Conservation (phyloP, 1,139 yeast genomes). For the Pichia sp. region DNA sequence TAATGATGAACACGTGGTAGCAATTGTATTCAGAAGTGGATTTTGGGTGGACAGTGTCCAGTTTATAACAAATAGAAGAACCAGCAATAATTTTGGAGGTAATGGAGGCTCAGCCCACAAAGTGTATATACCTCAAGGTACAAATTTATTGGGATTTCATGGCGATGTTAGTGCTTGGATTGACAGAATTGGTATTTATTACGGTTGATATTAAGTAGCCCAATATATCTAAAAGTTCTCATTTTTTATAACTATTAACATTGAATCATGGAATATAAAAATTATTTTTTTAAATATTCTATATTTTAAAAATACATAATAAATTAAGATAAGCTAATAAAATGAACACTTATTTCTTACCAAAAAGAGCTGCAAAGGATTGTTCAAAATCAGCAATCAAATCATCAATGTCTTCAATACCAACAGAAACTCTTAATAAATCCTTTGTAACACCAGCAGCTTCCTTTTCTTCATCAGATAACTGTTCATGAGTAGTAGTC, state of each 20-base stretch:
- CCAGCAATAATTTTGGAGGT: conserved; percentile 53
- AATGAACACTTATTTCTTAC: conserved; percentile 1
- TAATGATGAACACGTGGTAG: conserved; percentile 52
- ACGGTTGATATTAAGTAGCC: conserved; percentile 22
- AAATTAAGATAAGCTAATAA: background rate
- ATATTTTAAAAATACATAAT: background rate
- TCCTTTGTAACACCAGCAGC: conserved; percentile 85
- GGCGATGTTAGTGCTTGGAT: conserved; percentile 67
- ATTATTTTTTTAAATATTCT: background rate
- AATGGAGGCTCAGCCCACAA: conserved; percentile 63
- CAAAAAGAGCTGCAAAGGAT: conserved; percentile 43
- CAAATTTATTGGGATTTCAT: conserved; percentile 55
- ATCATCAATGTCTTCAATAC: conserved; percentile 86
- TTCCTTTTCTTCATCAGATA: conserved; percentile 69
- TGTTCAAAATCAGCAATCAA: conserved; percentile 81
- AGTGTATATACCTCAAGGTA: conserved; percentile 55
- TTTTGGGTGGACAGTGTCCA: conserved; percentile 88
- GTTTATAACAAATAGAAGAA: conserved; percentile 45
- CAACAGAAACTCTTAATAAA: conserved; percentile 80
- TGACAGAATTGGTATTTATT: conserved; percentile 63
- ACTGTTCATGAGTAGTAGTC: conserved; percentile 92
- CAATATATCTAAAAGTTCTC: background rate
- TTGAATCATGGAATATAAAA: background rate
- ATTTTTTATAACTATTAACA: background rate
- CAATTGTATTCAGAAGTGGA: conserved; percentile 65